phyloP scores from a whole-genome alignment of 768 basidiomycete genomes.

The Boletus rubroflammeus region DNA sequence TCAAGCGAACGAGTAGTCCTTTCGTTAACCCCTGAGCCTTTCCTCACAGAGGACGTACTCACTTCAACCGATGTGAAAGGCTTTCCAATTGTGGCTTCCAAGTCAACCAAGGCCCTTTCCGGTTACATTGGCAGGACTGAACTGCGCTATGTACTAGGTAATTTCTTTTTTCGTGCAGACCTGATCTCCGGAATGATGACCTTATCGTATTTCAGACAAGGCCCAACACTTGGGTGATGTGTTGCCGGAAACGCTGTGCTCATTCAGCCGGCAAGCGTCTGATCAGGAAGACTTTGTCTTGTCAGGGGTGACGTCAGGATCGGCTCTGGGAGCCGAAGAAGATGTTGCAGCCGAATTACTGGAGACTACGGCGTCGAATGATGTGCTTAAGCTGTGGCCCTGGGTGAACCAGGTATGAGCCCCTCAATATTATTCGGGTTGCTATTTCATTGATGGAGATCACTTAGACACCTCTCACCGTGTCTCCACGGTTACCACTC shows the following conservation, averaged over 20 bases:
- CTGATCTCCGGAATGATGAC: background rate
- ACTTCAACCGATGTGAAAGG: slow-evolving; percentile 78
- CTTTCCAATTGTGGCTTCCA: slow-evolving; percentile 79
- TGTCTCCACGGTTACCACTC: slow-evolving; percentile 85
- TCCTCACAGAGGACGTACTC: slow-evolving; percentile 60
- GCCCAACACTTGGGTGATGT: slow-evolving; percentile 62
- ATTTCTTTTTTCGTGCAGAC: slow-evolving; percentile 2
- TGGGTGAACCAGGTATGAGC: slow-evolving; percentile 88
- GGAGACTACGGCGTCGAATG: slow-evolving; percentile 52
- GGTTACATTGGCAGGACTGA: slow-evolving; percentile 91
- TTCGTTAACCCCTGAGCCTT: slow-evolving; percentile 1
- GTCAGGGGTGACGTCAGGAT: slow-evolving; percentile 40
- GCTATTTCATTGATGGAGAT: background rate
- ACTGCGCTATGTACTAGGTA: slow-evolving; percentile 82
- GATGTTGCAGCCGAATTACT: slow-evolving; percentile 65
- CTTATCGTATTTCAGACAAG: slow-evolving; percentile 50
- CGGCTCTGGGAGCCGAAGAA: slow-evolving; percentile 60
- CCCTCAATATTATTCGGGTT: background rate
- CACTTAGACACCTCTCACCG: slow-evolving; percentile 84
- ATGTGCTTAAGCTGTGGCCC: slow-evolving; percentile 69
- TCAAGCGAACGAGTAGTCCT: background rate
- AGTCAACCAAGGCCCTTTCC: slow-evolving; percentile 56
- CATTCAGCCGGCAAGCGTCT: slow-evolving; percentile 53
- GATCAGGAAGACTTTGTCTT: slow-evolving; percentile 52
- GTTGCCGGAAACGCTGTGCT: slow-evolving; percentile 62